Conservation (phyloP, 2,329 filamentous ascomycete genomes). For the Ophiostoma australiae region DNA sequence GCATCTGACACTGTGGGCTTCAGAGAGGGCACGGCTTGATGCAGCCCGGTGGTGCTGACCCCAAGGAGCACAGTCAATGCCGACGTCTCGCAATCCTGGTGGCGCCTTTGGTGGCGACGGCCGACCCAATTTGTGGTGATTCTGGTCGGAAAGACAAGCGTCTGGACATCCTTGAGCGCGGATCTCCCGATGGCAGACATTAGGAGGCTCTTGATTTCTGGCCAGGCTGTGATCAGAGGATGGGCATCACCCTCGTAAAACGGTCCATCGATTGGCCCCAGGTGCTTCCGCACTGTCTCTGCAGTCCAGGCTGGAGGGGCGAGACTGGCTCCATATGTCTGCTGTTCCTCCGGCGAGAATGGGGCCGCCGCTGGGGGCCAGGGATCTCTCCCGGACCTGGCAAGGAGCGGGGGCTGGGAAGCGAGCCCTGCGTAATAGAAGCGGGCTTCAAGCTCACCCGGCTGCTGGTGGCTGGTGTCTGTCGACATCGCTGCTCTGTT, state of each 20-base stretch:
- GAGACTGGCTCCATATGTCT: neutral
- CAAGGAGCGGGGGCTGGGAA: neutral
- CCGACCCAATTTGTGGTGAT: neutral
- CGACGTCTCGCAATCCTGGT: neutral
- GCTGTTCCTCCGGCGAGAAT: neutral
- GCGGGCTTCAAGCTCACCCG: neutral
- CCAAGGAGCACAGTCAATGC: neutral
- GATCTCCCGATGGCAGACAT: neutral
- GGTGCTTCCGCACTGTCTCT: neutral
- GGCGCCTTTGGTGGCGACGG: neutral
- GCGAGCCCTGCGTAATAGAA: neutral
- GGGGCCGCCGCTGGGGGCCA: neutral
- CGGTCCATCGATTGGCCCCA: neutral
- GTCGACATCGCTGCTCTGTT: neutral
- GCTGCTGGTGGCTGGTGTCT: neutral
- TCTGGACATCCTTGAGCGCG: neutral
- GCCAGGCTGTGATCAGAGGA: neutral
- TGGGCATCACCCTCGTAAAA: neutral
- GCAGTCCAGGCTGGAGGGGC: neutral
- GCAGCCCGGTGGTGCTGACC: neutral
- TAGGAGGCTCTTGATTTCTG: neutral
- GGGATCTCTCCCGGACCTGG: neutral
- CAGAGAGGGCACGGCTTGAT: neutral
- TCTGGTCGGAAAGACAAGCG: neutral
- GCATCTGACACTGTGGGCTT: neutral